Evolutionary conservation across 2,329 filamentous ascomycete genomes (phyloP).

Genomic region (Claviceps paspali): DNA sequence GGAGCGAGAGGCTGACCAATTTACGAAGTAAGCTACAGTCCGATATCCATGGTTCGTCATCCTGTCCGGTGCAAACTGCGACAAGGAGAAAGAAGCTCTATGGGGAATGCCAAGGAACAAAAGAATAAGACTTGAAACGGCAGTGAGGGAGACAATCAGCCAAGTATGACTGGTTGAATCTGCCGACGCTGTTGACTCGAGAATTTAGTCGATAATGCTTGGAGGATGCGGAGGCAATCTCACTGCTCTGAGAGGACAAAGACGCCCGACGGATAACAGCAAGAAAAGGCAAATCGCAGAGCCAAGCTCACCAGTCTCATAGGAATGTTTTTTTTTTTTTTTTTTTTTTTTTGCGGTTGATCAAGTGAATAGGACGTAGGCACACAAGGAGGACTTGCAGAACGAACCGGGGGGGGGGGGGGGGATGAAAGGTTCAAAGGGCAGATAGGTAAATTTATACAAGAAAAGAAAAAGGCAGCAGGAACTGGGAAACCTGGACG

Average conservation of each 20-base stretch:
- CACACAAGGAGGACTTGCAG: background rate
- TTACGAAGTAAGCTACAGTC: slow-evolving; percentile 59
- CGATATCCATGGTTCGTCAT: slow-evolving; percentile 33
- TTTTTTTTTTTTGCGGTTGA: no score
- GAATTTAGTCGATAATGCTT: background rate
- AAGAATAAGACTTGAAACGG: background rate
- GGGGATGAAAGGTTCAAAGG: no score
- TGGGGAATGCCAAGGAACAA: background rate
- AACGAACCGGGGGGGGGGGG: no score
- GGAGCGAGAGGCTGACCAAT: slow-evolving; percentile 33
- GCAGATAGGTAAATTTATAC: no score
- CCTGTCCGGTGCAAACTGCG: background rate
- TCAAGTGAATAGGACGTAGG: background rate
- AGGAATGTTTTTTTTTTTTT: background rate
- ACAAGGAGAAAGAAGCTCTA: background rate
- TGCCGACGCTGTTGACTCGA: background rate
- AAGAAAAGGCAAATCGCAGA: background rate
- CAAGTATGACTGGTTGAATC: background rate
- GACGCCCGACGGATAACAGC: background rate
- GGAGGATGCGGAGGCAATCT: no score
- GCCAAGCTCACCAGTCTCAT: slow-evolving; percentile 1
- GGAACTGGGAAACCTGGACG: background rate
- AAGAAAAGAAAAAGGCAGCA: background rate
- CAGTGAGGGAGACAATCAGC: background rate
- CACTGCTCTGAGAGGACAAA: no score